Conservation (phyloP, 2,329 filamentous ascomycete species). For the Fusarium kyushuense region DNA sequence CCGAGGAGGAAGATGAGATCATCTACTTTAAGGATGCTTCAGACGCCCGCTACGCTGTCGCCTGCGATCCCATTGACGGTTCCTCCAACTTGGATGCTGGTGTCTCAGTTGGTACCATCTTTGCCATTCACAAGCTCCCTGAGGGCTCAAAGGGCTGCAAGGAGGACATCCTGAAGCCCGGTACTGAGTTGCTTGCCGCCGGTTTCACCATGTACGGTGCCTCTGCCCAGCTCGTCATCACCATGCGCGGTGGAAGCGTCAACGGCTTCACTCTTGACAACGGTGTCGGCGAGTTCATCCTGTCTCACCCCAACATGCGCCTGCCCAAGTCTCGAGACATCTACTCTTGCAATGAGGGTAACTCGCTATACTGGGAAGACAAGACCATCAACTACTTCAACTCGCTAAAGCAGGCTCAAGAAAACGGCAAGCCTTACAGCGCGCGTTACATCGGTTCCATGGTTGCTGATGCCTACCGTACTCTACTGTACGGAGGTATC, state of each 20-base stretch:
- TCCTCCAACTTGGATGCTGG: slow-evolving; percentile 97
- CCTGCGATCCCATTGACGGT: slow-evolving; percentile 97
- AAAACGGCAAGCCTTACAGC: slow-evolving; percentile 88
- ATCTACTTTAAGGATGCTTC: slow-evolving; percentile 85
- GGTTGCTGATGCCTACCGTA: slow-evolving; percentile 98
- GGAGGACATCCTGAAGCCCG: slow-evolving; percentile 89
- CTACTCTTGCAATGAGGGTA: slow-evolving; percentile 99
- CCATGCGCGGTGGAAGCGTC: slow-evolving; percentile 91
- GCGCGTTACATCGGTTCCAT: slow-evolving; percentile 96
- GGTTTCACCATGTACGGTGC: slow-evolving; percentile 99
- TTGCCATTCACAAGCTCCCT: slow-evolving; percentile 89
- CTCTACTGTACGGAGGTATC: slow-evolving; percentile 92
- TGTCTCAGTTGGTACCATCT: slow-evolving; percentile 98
- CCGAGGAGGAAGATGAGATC: slow-evolving; percentile 94
- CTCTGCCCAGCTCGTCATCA: slow-evolving; percentile 94
- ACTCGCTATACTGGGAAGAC: slow-evolving; percentile 96
- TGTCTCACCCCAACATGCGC: slow-evolving; percentile 94
- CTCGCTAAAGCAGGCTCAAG: slow-evolving; percentile 82
- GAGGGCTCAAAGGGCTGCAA: slow-evolving; percentile 79
- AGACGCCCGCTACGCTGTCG: slow-evolving; percentile 90
- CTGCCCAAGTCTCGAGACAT: slow-evolving; percentile 85
- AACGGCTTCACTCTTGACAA: slow-evolving; percentile 99
- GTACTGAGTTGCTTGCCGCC: slow-evolving; percentile 89
- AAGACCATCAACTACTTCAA: slow-evolving; percentile 89
- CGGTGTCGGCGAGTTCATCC: slow-evolving; percentile 97